Evolutionary conservation across 257 asterid species (phyloP).

Genomic region (Rhazya stricta): DNA sequence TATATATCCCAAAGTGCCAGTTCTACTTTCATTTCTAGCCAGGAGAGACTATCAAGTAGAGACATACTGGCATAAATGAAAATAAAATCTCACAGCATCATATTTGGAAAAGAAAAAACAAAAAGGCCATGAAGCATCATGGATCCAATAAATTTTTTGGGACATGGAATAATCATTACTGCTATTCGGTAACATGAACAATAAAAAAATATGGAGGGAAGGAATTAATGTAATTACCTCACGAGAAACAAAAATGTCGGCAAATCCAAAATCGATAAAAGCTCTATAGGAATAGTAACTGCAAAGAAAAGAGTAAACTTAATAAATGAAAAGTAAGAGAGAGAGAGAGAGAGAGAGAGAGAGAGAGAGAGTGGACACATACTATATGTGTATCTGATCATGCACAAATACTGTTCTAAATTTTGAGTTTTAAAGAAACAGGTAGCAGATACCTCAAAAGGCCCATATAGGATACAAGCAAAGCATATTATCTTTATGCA

Average conservation of each 20-base stretch:
- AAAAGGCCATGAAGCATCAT: not conserved
- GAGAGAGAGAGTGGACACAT: not conserved
- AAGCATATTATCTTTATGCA: not conserved
- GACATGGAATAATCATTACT: not conserved
- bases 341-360: not conserved
- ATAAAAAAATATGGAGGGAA: not conserved
- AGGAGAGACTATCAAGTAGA: not conserved
- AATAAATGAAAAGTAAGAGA: not conserved
- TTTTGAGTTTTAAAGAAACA: not conserved
- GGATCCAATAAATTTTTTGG: not conserved
- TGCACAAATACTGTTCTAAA: not conserved
- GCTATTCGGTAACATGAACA: not conserved
- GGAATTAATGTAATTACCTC: constrained; percentile 47
- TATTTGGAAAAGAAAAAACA: not conserved
- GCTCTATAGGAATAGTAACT: constrained; percentile 90
- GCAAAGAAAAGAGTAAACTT: constrained; percentile 22
- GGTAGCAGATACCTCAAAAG: not conserved
- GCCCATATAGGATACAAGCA: not conserved
- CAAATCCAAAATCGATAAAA: constrained; percentile 86
- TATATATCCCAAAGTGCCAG: not conserved
- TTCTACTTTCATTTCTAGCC: not conserved
- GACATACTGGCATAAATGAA: not conserved
- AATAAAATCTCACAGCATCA: not conserved
- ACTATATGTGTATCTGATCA: not conserved
- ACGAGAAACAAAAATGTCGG: constrained; percentile 88